Evolutionary conservation across 2,329 filamentous ascomycete species (phyloP), one percentile per base, ranked within the genome.

Genomic region (Incumbomyces delicatus): DNA sequence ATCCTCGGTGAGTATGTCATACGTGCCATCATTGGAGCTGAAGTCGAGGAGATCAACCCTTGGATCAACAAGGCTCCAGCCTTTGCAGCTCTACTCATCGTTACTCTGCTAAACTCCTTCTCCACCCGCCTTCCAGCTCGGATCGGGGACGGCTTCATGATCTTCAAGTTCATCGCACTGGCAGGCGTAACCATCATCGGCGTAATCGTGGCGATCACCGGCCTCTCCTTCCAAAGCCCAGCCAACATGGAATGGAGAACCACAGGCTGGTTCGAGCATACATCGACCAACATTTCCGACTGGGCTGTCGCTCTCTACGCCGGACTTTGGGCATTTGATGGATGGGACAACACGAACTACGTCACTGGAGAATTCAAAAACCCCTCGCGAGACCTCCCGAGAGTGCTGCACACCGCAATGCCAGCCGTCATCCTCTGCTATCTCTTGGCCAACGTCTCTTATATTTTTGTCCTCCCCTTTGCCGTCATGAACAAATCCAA

Each of bases 261-360:
- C 2, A 79, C 80, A 36, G 78, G 80, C 38, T 95, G 92, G 90
- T 96, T 96, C 60, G 82, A 87, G 46, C 82, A 83, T 47, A 95
- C 90, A 3, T 87, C 78, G 53, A 78, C 73, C 12, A 84, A 89
- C 61, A 75, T 85, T 42, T 94, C 84, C 39, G 82, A 81, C 55
- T 96, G 89, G 85, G 92, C 92, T 2, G 84, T 98, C 39, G 92
- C 92, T 0, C 68, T 98, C 39, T 98, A 98, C 63, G 90, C 88
- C 13, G 92, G 92, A 7, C 74, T 98, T 4, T 98, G 92, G 92
- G 92, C 92, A 1, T 98, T 92, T 66, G 92, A 98, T 62, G 92
- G 92, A 27, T 98, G 92, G 92, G 92, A 98, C 63, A 98, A 98
- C 64, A 94, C 90, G 52, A 98, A 95, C 67, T 98, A 95, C 60